Conservation (phyloP, 257 asterid species). For the Galeopsis tetrahit region DNA sequence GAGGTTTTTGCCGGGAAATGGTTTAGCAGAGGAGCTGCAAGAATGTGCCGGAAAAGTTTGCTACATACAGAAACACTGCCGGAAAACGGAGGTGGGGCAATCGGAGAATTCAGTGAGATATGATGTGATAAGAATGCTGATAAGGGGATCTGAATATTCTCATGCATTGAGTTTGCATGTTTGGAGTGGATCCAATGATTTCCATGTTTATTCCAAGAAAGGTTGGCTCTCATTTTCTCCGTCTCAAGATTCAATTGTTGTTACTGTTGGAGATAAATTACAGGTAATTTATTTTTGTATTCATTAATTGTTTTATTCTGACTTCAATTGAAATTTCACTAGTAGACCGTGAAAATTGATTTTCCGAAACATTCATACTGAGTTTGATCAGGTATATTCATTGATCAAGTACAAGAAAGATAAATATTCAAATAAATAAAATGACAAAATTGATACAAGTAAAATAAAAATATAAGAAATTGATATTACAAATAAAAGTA, state of each 20-base stretch:
- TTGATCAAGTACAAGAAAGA: background rate
- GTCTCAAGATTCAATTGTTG: slow-evolving; percentile 44
- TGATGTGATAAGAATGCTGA: slow-evolving; percentile 77
- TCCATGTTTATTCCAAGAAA: slow-evolving; percentile 87
- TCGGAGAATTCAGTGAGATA: slow-evolving; percentile 54
- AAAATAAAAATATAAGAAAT: no score
- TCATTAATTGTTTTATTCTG: no score
- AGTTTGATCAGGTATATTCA: no score
- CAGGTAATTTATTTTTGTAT: slow-evolving; percentile 53
- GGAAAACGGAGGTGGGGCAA: slow-evolving; percentile 34
- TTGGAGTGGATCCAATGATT: slow-evolving; percentile 70
- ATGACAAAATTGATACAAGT: background rate
- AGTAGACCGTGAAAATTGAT: no score
- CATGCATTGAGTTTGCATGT: slow-evolving; percentile 74
- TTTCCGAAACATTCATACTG: no score
- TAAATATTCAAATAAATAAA: background rate
- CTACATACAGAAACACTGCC: slow-evolving; percentile 56
- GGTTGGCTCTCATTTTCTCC: slow-evolving; percentile 84
- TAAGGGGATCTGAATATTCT: slow-evolving; percentile 71
- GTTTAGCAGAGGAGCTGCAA: slow-evolving; percentile 28
- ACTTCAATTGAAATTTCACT: no score
- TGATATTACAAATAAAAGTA: background rate
- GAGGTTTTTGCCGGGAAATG: slow-evolving; percentile 20
- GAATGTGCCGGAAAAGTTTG: slow-evolving; percentile 51
- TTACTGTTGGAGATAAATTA: slow-evolving; percentile 70